Evolutionary conservation across 2,329 filamentous ascomycete genomes (phyloP), one percentile per base, ranked within the genome.

Genomic region (Fusarium equiseti): DNA sequence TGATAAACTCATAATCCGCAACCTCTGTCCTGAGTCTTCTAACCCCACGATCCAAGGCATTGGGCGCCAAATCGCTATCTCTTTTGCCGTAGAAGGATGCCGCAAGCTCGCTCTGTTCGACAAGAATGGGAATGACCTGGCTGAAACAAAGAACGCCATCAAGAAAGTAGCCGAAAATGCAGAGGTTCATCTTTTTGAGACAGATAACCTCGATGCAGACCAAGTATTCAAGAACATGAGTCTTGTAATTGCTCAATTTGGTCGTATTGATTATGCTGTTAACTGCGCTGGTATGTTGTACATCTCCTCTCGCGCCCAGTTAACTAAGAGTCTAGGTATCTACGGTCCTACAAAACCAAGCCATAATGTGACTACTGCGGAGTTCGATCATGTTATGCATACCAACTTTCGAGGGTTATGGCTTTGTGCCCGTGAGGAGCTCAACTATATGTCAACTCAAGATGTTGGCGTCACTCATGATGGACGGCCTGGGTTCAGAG

Each of bases 321-420:
- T 5, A 22, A 15, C 48, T 58, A 18, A 51, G 51, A 55, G 52
- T n/a, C 6, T 8, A 77, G 78, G 82, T n/a, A 79, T 83, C 9
- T 77, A 82, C 27, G 79, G 79, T n/a, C 77, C 77, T 31, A 76
- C 77, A 27, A 77, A 78, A 16, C 74, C 77, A 6, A 82, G 81
- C 2, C 76, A 80, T 45, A 77, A 80, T 44, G 78, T 79, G 11
- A 70, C 72, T 68, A 54, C 73, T 9, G 71, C 76, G 3, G 80
- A 84, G 27, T 85, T 85, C 54, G 84, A 85, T 63, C 62, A 77
- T 1, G 79, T 84, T 56, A 82, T 81, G 40, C 69, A 72, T 26
- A 77, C 83, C 59, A 84, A 85, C 66, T 83, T 83, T 46, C 77
- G 82, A 11, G 84, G 84, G 1, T 73, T 78, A 9, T 85, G 83